Base-by-base conservation (phyloP, 768 basidiomycete species). In the Tulasnella sp. region DNA sequence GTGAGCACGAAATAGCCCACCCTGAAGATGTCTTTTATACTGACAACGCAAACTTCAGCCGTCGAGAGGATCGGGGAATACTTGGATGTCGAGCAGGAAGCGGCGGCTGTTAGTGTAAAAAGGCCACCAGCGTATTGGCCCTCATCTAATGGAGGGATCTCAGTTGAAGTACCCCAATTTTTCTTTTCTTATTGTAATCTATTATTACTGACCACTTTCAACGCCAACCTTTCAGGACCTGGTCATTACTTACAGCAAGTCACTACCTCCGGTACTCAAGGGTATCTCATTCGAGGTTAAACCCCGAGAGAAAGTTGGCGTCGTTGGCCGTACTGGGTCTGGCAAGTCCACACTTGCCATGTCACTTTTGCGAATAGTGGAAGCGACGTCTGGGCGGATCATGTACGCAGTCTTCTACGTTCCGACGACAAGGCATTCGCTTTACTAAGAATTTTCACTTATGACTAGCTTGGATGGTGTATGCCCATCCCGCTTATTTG, bases 61-160 rank as follows among this genome's bases (percentile, higher is more conserved):
- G 79, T 86, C 1, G 85, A 87, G 65, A 79, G 85, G 59, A 81
- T 86, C 22, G 76, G 79, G 15, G 84, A 85, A 68, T 86, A 86
- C 65, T 72, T 85, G 19, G 77, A 78, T 34, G 75, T 84, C 7
- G 76, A 79, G 1, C 82, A 84, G 67, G 85, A 87, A 68, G 82
- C 83, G 0, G 81, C 82, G 43, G 77, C 82, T 0, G 70, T 81
- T 45, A 74, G 82, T 53, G 73, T 75, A 38, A 73, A 65, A 52
- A 74, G 80, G 49, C 82, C 84, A n/a, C 84, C 84, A 1, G 84
- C 83, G 1, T 81, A 80, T 62, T 86, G 84, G 84, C 84, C 84
- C 2, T 80, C 80, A 1, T 79, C 71, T 49, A 25, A 44, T 41
- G 83, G 84, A 27, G 73, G 78, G 31, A 68, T 87, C 17, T 68